Conservation (phyloP, 2,329 filamentous ascomycete species). For the Pezicula neosporulosa region DNA sequence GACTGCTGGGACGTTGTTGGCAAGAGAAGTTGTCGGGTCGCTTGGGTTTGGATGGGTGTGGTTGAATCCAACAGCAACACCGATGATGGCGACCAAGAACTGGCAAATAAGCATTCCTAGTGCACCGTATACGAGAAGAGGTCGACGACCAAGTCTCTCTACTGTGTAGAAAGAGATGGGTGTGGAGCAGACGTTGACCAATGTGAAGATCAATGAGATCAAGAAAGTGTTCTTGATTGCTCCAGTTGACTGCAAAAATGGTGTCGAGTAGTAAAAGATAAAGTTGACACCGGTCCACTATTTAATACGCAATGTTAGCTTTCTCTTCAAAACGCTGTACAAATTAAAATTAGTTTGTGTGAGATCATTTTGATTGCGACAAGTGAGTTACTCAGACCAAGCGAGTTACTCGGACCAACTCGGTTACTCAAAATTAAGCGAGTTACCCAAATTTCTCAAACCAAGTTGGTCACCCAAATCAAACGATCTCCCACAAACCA, state of each 20-base stretch:
- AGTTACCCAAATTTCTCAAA: too few species aligned
- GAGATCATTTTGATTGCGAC: too few species aligned
- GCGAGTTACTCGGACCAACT: too few species aligned
- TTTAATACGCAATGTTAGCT: slow-evolving; percentile 26
- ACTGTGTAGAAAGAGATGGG: slow-evolving; percentile 81
- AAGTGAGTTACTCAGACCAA: too few species aligned
- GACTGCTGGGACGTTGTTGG: slow-evolving; percentile 46
- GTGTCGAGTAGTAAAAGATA: slow-evolving; percentile 80
- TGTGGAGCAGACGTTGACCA: slow-evolving; percentile 83
- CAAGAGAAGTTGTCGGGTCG: slow-evolving; percentile 45
- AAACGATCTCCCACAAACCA: not conserved
- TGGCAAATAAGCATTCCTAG: slow-evolving; percentile 81
- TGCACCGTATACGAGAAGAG: slow-evolving; percentile 75
- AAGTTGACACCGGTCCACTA: slow-evolving; percentile 82
- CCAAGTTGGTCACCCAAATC: too few species aligned
- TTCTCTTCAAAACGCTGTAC: too few species aligned
- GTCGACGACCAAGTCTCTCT: slow-evolving; percentile 76
- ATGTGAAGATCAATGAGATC: slow-evolving; percentile 89
- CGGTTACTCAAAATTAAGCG: too few species aligned
- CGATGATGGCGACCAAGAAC: slow-evolving; percentile 73
- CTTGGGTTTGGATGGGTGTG: slow-evolving; percentile 53
- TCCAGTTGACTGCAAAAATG: slow-evolving; percentile 78
- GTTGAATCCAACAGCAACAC: slow-evolving; percentile 57
- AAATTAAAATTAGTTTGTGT: too few species aligned
- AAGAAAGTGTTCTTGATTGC: slow-evolving; percentile 69